These are phyloP conservation scores for Leersia perrieri DNA, from an alignment of 176 grass and related monocot genomes.

Conservation along the genomic window DNA sequence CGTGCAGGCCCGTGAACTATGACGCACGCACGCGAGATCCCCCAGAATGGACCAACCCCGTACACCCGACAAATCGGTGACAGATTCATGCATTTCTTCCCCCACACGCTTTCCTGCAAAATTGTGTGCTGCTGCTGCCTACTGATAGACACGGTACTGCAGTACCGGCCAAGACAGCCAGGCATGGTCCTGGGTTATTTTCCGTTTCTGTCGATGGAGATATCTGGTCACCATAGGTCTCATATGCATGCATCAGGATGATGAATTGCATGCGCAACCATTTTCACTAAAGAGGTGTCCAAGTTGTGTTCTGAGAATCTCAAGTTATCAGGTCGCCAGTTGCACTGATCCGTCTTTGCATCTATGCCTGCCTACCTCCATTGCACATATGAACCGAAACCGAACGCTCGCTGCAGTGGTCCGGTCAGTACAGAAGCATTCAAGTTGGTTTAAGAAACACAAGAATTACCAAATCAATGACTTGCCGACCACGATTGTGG, in stretches of 20 bases:
- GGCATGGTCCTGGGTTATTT: background rate
- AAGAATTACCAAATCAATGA: background rate
- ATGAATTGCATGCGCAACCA: background rate
- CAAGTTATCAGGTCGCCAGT: background rate
- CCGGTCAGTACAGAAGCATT: background rate
- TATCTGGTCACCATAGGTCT: background rate
- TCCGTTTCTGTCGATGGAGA: slow-evolving; percentile 28
- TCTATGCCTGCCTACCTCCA: background rate
- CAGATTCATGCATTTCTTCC: background rate
- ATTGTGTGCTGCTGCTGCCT: background rate
- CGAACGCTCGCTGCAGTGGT: background rate
- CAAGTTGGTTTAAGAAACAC: background rate
- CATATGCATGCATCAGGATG: background rate
- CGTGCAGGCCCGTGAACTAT: background rate
- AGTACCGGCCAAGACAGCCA: background rate
- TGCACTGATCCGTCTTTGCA: background rate
- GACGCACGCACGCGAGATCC: background rate
- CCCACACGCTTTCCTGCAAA: slow-evolving; percentile 25
- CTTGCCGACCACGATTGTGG: background rate
- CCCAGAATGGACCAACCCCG: too few species aligned
- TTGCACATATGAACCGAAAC: background rate
- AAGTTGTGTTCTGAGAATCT: background rate
- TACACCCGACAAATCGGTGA: background rate
- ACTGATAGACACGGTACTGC: background rate
- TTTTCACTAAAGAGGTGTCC: background rate